These are phyloP conservation scores for Ganoderma meredithae DNA, from an alignment of 1,284 basidiomycete species.

Conservation along the genomic window DNA sequence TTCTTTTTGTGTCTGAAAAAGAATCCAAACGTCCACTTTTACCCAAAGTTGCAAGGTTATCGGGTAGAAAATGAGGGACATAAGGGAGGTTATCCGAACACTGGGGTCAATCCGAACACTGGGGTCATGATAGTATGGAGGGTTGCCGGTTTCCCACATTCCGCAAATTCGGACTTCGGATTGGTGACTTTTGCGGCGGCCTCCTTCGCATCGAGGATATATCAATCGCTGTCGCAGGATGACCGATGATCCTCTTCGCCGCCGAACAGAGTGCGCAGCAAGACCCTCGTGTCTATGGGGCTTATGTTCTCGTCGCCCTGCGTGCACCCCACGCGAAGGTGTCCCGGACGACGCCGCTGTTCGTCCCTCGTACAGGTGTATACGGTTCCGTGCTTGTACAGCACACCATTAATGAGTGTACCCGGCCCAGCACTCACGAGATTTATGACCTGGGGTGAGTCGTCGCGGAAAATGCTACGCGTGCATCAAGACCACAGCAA, in stretches of 20 bases:
- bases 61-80: too few species aligned
- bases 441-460: too few species aligned
- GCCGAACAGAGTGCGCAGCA: conserved; percentile 41
- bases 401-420: not conserved
- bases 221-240: conserved; percentile 38
- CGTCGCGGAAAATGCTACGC: not conserved
- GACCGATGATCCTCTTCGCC: conserved; percentile 44
- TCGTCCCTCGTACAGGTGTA: not conserved
- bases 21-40: too few species aligned
- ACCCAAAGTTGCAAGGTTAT: too few species aligned
- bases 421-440: not conserved
- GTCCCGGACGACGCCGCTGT: not conserved
- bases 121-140: too few species aligned
- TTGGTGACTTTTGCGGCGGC: not conserved
- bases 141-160: too few species aligned
- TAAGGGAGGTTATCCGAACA: too few species aligned
- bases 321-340: not conserved
- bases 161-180: too few species aligned
- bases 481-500: conserved; percentile 29
- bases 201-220: conserved; percentile 38
- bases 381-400: not conserved
- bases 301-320: not conserved
- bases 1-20: too few species aligned
- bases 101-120: too few species aligned
- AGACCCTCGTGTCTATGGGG: conserved; percentile 45